Conservation (phyloP, 2,329 filamentous ascomycete genomes). For the Fusarium concolor region DNA sequence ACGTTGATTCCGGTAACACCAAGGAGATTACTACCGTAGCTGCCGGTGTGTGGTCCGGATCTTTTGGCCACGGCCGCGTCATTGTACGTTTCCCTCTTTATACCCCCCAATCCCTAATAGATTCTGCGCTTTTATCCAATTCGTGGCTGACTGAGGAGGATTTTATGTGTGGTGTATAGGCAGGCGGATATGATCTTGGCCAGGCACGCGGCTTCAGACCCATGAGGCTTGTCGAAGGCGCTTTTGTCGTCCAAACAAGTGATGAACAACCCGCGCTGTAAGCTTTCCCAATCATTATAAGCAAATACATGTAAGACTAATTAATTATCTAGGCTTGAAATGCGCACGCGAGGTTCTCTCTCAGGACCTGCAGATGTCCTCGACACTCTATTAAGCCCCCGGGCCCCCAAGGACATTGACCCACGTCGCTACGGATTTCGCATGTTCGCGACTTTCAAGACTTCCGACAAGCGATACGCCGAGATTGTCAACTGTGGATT, state of each 20-base stretch:
- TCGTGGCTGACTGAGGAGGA: constrained; percentile 42
- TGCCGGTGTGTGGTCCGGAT: constrained; percentile 60
- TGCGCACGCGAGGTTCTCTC: constrained; percentile 61
- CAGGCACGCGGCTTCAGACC: constrained; percentile 56
- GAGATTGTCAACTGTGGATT: constrained; percentile 62
- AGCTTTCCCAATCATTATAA: constrained; percentile 23
- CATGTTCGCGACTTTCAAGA: constrained; percentile 63
- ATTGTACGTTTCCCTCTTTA: constrained; percentile 51
- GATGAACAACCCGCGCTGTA: constrained; percentile 60
- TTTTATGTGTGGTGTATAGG: constrained; percentile 44
- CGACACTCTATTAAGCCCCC: constrained; percentile 54
- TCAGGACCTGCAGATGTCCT: constrained; percentile 60
- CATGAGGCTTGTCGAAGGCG: constrained; percentile 60
- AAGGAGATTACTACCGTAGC: constrained; percentile 63
- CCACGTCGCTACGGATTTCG: constrained; percentile 61
- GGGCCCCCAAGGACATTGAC: constrained; percentile 54
- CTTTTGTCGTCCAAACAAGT: constrained; percentile 61
- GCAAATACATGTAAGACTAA: constrained; percentile 1
- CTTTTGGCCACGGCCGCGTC: constrained; percentile 61
- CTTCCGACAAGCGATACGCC: constrained; percentile 61
- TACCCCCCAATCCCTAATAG: background rate
- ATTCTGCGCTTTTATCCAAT: constrained; percentile 19
- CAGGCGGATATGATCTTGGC: constrained; percentile 57
- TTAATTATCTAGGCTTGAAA: constrained; percentile 51
- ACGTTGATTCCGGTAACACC: constrained; percentile 57